Evolutionary conservation across 1,139 yeast genomes (phyloP).

Genomic region (Pneumocystis jirovecii): DNA sequence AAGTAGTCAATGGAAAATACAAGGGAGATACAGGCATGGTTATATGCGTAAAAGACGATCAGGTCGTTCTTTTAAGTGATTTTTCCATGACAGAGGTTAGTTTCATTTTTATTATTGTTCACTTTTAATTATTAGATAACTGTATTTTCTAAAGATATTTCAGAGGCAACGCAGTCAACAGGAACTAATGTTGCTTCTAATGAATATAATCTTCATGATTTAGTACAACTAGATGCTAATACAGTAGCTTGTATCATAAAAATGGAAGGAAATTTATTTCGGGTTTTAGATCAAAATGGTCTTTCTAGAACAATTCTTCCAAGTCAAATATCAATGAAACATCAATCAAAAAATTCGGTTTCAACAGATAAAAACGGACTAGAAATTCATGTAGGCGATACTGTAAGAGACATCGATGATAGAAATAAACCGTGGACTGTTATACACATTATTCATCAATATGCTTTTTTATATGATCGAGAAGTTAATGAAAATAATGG

Average conservation of each 20-base stretch:
- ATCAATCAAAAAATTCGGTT: constrained; percentile 48
- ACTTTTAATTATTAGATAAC: neutral
- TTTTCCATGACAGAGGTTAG: constrained; percentile 77
- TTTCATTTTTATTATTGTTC: constrained; percentile 35
- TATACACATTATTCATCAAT: constrained; percentile 68
- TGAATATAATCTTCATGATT: constrained; percentile 64
- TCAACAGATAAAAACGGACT: constrained; percentile 80
- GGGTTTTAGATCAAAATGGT: constrained; percentile 74
- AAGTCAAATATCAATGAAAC: constrained; percentile 62
- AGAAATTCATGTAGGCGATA: constrained; percentile 78
- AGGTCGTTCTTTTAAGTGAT: constrained; percentile 78
- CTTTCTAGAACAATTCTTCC: constrained; percentile 58
- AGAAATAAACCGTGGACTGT: constrained; percentile 79
- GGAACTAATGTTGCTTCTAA: constrained; percentile 9
- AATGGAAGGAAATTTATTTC: constrained; percentile 75
- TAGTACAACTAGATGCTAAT: constrained; percentile 76
- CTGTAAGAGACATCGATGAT: constrained; percentile 67
- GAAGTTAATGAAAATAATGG: constrained; percentile 76
- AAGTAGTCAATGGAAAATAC: constrained; percentile 83
- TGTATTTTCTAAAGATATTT: constrained; percentile 51
- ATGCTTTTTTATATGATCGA: constrained; percentile 65
- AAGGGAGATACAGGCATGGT: constrained; percentile 91
- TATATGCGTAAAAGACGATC: constrained; percentile 64
- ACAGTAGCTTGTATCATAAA: constrained; percentile 79
- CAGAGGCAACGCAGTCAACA: constrained; percentile 51